phyloP scores from a whole-genome alignment of 2,329 filamentous ascomycete genomes.

The Hypoxylon sp. region DNA sequence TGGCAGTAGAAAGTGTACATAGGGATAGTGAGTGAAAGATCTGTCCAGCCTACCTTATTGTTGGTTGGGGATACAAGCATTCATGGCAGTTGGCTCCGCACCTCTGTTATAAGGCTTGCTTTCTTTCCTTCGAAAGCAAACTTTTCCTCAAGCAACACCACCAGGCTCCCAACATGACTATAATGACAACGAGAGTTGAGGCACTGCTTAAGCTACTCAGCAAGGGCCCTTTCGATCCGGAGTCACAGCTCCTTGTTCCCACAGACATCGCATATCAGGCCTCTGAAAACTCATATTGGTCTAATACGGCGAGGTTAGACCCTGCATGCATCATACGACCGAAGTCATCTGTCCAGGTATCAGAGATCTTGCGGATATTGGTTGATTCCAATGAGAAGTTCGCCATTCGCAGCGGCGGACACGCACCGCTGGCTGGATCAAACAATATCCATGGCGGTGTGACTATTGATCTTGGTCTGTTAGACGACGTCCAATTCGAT shows the following conservation, averaged over 20 bases:
- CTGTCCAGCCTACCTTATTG: too few relatives aligned
- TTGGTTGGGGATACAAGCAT: too few relatives aligned
- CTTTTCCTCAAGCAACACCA: too few relatives aligned
- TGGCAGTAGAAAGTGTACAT: too few relatives aligned
- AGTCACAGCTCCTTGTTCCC: background rate
- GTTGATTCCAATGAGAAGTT: constrained; percentile 37
- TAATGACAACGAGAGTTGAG: too few relatives aligned
- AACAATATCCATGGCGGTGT: constrained; percentile 54
- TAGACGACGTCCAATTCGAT: constrained; percentile 33
- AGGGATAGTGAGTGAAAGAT: too few relatives aligned
- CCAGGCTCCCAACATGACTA: too few relatives aligned
- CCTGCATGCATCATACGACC: constrained; percentile 6
- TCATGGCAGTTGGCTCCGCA: too few relatives aligned
- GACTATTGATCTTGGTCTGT: constrained; percentile 50
- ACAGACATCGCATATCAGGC: background rate
- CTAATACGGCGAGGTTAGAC: background rate
- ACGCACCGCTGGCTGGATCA: constrained; percentile 50
- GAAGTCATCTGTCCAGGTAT: constrained; percentile 9
- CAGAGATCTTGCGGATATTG: background rate
- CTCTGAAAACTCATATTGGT: background rate
- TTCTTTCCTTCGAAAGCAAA: too few relatives aligned
- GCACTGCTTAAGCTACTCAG: too few relatives aligned
- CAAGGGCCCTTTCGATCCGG: too few relatives aligned
- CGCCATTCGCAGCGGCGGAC: constrained; percentile 55
- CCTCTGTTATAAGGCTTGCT: too few relatives aligned